Evolutionary conservation across 352 stramenopile genomes (phyloP), one percentile per base, ranked within the genome.

Genomic region (Peronospora farinosa): DNA sequence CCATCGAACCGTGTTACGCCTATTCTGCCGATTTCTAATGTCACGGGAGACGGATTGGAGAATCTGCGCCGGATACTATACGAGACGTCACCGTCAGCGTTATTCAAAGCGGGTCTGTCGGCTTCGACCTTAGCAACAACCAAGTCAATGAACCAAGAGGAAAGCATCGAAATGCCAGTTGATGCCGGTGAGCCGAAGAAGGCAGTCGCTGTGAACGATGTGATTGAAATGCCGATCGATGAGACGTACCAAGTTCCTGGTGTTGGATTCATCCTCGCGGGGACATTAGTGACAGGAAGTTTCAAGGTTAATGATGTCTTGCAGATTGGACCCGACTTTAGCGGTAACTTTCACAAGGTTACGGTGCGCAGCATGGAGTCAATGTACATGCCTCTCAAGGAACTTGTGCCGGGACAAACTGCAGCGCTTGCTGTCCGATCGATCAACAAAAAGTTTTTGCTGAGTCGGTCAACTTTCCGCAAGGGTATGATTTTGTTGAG

Each of bases 21-120:
- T 5, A 96, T 99, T 50, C 84, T 99, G 64, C 88, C 96, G 8
- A 92, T 98, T 30, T 98, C 95, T 2, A 98, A 97, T 72, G 97
- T 99, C 8, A 98, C 95, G 9, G 97, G 97, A 16, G 85, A 98
- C 48, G 95, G 95, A 0, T 60, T 93, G 37, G 66, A 72, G 9
- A 93, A 93, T 44, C 43, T 93, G 25, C 69, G 77, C 16, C 75
- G 74, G 46, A 85, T 88, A 65, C 75, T 85, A 45, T 87, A 51
- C 54, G 74, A 70, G 33, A 78, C 74, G 44, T 91, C 74, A 40
- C 81, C 80, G 2, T 62, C 63, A 5, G 80, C 80, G 21, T 55
- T 91, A 40, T 88, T 88, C 63, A 86, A 86, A 51, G 74, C 73
- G 28, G 79, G 67, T n/a, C 32, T 92, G 13, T 72, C 78, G 15